These are phyloP conservation scores for Trichoderma lentiforme DNA, from an alignment of 2,329 filamentous ascomycete species.

Conservation along the genomic window DNA sequence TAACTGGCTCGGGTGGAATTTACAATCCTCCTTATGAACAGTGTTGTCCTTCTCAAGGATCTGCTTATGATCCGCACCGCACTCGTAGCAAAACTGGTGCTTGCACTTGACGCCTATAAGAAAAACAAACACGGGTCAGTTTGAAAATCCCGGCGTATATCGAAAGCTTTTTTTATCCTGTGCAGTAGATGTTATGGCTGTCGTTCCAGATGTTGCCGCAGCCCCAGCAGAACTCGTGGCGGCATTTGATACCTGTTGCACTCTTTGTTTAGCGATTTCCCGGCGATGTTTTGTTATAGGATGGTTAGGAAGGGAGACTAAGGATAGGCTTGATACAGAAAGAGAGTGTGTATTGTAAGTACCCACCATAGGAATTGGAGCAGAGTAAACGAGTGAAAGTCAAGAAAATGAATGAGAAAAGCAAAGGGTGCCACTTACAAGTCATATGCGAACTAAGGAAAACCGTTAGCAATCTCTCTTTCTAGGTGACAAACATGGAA, in stretches of 20 bases:
- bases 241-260: conserved; percentile 34
- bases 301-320: background rate
- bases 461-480: conserved; percentile 23
- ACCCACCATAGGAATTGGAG: conserved; percentile 11
- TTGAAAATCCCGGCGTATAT: background rate
- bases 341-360: conserved; percentile 2
- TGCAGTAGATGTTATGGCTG: conserved; percentile 26
- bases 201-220: conserved; percentile 27
- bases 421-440: conserved; percentile 34
- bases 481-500: background rate
- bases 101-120: conserved; percentile 29
- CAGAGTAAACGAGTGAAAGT: background rate
- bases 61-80: conserved; percentile 32
- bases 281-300: background rate
- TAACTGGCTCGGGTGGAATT: conserved; percentile 26
- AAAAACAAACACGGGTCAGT: conserved; percentile 7
- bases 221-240: conserved; percentile 36
- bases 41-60: conserved; percentile 35
- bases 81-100: conserved; percentile 36
- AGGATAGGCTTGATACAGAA: background rate
- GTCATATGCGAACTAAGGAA: conserved; percentile 38
- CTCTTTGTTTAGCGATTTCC: background rate
- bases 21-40: conserved; percentile 30
- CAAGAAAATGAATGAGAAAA: background rate
- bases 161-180: background rate